Conservation (phyloP, 805 yeast species). For the Lipomyces lipofer region DNA sequence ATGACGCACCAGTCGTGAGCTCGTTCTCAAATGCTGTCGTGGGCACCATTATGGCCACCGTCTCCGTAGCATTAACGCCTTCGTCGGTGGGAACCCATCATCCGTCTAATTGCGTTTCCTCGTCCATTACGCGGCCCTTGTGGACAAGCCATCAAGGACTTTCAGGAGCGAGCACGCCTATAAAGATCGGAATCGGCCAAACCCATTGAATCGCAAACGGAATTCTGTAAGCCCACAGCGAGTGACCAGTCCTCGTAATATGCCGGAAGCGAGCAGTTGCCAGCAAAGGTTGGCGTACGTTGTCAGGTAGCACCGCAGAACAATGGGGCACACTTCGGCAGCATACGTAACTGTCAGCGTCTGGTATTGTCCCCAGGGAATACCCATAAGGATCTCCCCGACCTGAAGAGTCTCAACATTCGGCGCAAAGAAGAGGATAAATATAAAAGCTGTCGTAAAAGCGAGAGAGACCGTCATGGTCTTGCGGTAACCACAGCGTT, state of each 20-base stretch:
- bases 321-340: constrained; percentile 55
- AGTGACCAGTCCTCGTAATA: constrained; percentile 35
- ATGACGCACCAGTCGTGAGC: constrained; percentile 2
- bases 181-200: constrained; percentile 53
- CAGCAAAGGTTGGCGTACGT: constrained; percentile 53
- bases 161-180: constrained; percentile 47
- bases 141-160: constrained; percentile 28
- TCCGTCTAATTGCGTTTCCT: constrained; percentile 2
- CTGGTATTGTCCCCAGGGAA: constrained; percentile 58
- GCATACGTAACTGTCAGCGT: constrained; percentile 55
- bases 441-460: constrained; percentile 28
- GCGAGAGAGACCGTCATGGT: constrained; percentile 44
- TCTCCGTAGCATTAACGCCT: background rate
- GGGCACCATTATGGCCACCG: constrained; percentile 14
- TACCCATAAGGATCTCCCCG: constrained; percentile 43
- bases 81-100: constrained; percentile 1
- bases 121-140: background rate
- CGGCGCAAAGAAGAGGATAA: constrained; percentile 51
- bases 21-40: constrained; percentile 14
- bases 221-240: constrained; percentile 42
- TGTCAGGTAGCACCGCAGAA: constrained; percentile 51
- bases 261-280: constrained; percentile 51
- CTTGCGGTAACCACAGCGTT: constrained; percentile 49
- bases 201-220: constrained; percentile 64
- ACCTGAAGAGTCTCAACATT: constrained; percentile 42